Evolutionary conservation across 331 rosid genomes (phyloP), one percentile per base, ranked within the genome.

Genomic region (Acacia pycnantha): DNA sequence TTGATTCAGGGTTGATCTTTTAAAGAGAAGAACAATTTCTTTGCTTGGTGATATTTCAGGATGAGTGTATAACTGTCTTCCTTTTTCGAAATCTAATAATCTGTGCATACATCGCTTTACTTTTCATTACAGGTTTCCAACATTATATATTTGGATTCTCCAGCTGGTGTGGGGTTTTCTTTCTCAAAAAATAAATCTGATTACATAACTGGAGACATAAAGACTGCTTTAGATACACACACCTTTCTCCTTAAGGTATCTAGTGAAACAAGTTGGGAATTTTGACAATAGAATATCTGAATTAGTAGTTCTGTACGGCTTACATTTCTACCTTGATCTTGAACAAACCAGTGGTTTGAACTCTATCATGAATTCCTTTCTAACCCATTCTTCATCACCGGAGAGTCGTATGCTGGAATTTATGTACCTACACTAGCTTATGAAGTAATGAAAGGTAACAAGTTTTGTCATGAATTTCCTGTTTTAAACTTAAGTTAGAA

Each of bases 351-450:
- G 99, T 95, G 99, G 99, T 95, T 95, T 84, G 87, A 88, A 72
- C 87, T 88, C 40, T 95, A 92, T 83, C 89, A 92, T 0, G 95
- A 93, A 86, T 95, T 88, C 85, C 91, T 81, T 84, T 9, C 92
- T 75, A 95, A 95, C 47, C 92, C 88, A 3, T 94, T 95, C 77
- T 95, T 87, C 80, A 91, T 95, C 68, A 65, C 92, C 6, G 98
- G 98, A 86, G 99, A 95, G 90, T 95, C 99, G 8, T 95, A 91
- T 84, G 99, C 97, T 62, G 99, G 98, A 82, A 58, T 95, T 67
- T 95, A 95, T 80, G 97, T 93, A 75, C 99, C 99, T 31, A 95
- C 98, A 43, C 94, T 95, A 59, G 89, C 97, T 86, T 67, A 41
- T 81, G 91, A 88, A 90, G 92, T 92, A 40, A 74, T 71, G 31